A percentile compares a stretch with the other conserved stretches of the same genome.
These are phyloP conservation scores for Cryoendolithus antarcticus DNA, from an alignment of 2,329 filamentous ascomycete species.

Conservation along the genomic window DNA sequence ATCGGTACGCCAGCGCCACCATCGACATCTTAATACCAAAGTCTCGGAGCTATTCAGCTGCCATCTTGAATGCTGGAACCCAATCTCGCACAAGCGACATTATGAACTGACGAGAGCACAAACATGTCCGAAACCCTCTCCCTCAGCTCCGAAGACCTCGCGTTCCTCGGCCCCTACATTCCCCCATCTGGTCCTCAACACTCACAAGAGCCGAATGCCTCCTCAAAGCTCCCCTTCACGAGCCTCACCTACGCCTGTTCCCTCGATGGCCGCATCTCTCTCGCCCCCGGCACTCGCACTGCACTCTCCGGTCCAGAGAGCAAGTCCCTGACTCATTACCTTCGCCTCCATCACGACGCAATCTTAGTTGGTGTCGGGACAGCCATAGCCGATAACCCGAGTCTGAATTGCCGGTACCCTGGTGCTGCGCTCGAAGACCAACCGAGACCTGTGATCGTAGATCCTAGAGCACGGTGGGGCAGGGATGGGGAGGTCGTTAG, in stretches of 20 bases:
- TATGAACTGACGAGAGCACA: no score
- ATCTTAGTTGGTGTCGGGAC: slow-evolving; percentile 80
- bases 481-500: slow-evolving; percentile 49
- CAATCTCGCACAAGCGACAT: no score
- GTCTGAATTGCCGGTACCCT: slow-evolving; percentile 65
- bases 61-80: no score
- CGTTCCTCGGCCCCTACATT: slow-evolving; percentile 41
- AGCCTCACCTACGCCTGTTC: slow-evolving; percentile 88
- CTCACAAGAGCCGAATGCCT: no score
- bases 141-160: slow-evolving; percentile 17
- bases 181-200: slow-evolving; percentile 4
- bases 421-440: slow-evolving; percentile 44
- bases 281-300: slow-evolving; percentile 69
- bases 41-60: no score
- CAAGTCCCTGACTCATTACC: slow-evolving; percentile 86
- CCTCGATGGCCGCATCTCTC: slow-evolving; percentile 67
- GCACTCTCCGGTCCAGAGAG: slow-evolving; percentile 68
- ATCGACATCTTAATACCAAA: no score
- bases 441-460: slow-evolving; percentile 70
- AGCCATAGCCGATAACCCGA: slow-evolving; percentile 71
- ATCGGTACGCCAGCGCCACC: no score
- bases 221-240: slow-evolving; percentile 39
- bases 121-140: no score
- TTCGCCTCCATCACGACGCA: slow-evolving; percentile 69
- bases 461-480: slow-evolving; percentile 65